Evolutionary conservation across 2,329 filamentous ascomycete species (phyloP), one percentile per base, ranked within the genome.

Genomic region (Acrocalymma vagum): DNA sequence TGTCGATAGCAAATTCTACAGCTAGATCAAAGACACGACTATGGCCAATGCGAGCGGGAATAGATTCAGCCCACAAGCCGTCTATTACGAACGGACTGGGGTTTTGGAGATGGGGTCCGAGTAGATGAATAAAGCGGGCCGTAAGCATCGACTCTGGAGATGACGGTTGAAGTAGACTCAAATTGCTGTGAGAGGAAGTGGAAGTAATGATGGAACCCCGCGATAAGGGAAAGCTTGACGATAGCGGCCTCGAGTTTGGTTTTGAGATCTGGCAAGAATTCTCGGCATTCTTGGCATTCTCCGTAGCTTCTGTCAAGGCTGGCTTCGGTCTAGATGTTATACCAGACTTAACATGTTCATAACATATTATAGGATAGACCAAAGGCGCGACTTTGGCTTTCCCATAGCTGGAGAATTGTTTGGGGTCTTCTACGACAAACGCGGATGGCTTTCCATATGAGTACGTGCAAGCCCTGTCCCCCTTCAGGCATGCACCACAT

Each of bases 401-500:
- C 7, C 36, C 46, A 29, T 45, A 31, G 10, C 38, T 16, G n/a
- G 42, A 30, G 20, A 38, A 46, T 22, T 42, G 14, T n/a, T 21
- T 45, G 5, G 46, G 46, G 29, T 45, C 35, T 30, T 49, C 46
- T 15, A 42, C 10, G 9, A 49, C 38, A 16, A 43, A 21, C 11
- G 29, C 38, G 9, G 42, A 35, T 6, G 32, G 9, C 24, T 40
- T 40, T 14, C 42, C 47, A 25, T 46, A 50, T 14, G 42, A 42
- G 31, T 50, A 50, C 20, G 34, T 24, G 23, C 47, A 50, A 13
- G 30, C 9, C 5, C 42, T 31, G 17, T 43, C 35, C 26, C 30
- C 39, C 23, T 39, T 46, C 8, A 18, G 11, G 23, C 47, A 50
- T 11, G 38, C 29, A 13, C 37, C 28, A 31, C 47, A 50, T 31